Percentiles rank a stretch among this genome's conserved stretches.
Conservation (phyloP, 2,329 filamentous ascomycete species). For the Apiospora sp. region DNA sequence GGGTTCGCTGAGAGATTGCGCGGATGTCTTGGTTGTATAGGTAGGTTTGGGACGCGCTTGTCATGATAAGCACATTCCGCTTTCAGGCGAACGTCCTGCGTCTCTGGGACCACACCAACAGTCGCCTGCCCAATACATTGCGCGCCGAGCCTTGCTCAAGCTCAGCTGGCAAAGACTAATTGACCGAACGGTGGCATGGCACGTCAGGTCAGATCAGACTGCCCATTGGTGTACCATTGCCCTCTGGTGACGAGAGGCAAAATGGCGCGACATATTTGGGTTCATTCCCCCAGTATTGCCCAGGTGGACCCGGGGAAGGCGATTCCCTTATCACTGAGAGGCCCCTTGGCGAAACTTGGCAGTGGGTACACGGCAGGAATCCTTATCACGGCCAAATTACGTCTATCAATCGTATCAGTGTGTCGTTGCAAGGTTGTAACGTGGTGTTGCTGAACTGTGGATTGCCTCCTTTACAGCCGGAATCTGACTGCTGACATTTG, state of each 20-base stretch:
- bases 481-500: not conserved
- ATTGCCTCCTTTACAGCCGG: not conserved
- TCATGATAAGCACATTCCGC: slow-evolving; percentile 10
- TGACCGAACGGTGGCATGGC: not conserved
- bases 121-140: slow-evolving; percentile 12
- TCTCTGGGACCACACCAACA: not conserved
- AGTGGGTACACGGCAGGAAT: slow-evolving; percentile 16
- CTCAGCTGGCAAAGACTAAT: not conserved
- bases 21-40: slow-evolving; percentile 8
- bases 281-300: not conserved
- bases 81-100: not conserved
- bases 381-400: slow-evolving; percentile 19
- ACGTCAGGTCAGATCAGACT: not conserved
- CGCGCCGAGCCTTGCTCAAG: slow-evolving; percentile 3
- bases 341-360: slow-evolving; percentile 18
- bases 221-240: no score
- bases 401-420: slow-evolving; percentile 11
- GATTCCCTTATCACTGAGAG: slow-evolving; percentile 14
- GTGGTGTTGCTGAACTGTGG: not conserved
- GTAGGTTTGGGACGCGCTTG: slow-evolving; percentile 2
- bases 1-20: not conserved
- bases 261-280: slow-evolving; percentile 7
- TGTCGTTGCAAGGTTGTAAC: not conserved
- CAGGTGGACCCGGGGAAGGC: slow-evolving; percentile 15
- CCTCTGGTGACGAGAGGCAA: not conserved